phyloP scores from a whole-genome alignment of 2,329 filamentous ascomycete genomes.

The Myriosclerotinia scirpicola region DNA sequence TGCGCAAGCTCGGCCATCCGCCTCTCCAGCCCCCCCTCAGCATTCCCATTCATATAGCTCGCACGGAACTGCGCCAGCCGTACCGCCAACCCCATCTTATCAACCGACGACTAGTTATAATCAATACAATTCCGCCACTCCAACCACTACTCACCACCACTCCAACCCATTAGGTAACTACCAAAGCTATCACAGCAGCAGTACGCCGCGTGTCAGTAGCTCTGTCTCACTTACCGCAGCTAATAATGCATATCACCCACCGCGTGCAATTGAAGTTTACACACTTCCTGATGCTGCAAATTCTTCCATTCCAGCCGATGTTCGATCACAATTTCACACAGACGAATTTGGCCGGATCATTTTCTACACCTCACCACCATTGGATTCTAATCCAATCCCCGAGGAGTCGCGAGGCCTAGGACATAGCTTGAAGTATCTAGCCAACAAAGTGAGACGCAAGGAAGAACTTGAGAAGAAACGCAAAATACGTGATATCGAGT shows the following conservation, averaged over 20 bases:
- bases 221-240: conserved; percentile 29
- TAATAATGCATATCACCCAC: conserved; percentile 54
- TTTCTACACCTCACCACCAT: conserved; percentile 66
- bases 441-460: conserved; percentile 46
- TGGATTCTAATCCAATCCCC: conserved; percentile 45
- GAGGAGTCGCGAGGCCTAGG: conserved; percentile 41
- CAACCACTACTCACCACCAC: conserved; percentile 34
- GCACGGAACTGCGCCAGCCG: conserved; percentile 31
- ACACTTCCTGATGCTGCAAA: conserved; percentile 64
- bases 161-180: conserved; percentile 33
- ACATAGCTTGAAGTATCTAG: conserved; percentile 52
- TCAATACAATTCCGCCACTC: conserved; percentile 29
- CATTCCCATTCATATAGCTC: conserved; percentile 38
- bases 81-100: conserved; percentile 36
- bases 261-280: conserved; percentile 62
- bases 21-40: conserved; percentile 36
- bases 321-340: conserved; percentile 64
- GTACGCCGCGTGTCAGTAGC: conserved; percentile 28
- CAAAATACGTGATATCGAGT: conserved; percentile 34
- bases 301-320: conserved; percentile 60
- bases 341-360: conserved; percentile 64
- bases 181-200: conserved; percentile 32
- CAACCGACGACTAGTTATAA: conserved; percentile 30
- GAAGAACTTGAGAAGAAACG: conserved; percentile 38
- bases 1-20: conserved; percentile 33